Conservation (phyloP, 1,284 basidiomycete genomes). For the Ustilago tritici region DNA sequence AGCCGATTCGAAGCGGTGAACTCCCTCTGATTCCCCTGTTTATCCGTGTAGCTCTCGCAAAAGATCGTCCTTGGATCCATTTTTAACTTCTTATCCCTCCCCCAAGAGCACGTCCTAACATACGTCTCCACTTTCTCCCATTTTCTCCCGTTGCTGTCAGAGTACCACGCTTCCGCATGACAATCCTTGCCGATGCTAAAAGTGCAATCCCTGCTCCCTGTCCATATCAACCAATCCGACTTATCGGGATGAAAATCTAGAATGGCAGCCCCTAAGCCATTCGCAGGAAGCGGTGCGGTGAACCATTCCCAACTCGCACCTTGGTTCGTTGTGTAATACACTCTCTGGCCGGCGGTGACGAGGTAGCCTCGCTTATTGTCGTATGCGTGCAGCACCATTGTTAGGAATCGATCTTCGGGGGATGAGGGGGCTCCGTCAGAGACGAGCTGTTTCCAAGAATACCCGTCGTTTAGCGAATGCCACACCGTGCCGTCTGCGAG, state of each 20-base stretch:
- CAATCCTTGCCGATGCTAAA: constrained; percentile 64
- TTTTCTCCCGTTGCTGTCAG: constrained; percentile 75
- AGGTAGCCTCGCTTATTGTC: constrained; percentile 86
- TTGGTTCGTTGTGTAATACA: constrained; percentile 83
- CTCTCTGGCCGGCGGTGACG: constrained; percentile 78
- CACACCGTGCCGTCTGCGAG: constrained; percentile 82
- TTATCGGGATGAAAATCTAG: constrained; percentile 87
- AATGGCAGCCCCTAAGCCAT: constrained; percentile 80
- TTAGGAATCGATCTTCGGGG: constrained; percentile 71
- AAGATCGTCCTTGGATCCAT: constrained; percentile 87
- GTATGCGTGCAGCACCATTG: constrained; percentile 87
- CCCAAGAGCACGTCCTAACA: constrained; percentile 92
- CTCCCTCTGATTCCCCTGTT: constrained; percentile 81
- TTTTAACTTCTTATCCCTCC: constrained; percentile 79
- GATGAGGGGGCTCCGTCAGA: constrained; percentile 71
- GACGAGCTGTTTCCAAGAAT: constrained; percentile 80
- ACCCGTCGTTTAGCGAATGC: constrained; percentile 95
- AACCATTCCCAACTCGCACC: constrained; percentile 80
- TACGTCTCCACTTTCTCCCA: constrained; percentile 88
- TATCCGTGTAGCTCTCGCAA: constrained; percentile 88
- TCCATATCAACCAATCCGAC: constrained; percentile 90
- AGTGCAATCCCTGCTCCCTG: constrained; percentile 79
- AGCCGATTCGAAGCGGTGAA: constrained; percentile 75
- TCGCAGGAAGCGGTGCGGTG: constrained; percentile 79
- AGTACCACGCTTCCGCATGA: constrained; percentile 63